Evolutionary conservation across 805 yeast genomes (phyloP), one percentile per base, ranked within the genome.

Genomic region (Kodamaea hsintzibuensis): DNA sequence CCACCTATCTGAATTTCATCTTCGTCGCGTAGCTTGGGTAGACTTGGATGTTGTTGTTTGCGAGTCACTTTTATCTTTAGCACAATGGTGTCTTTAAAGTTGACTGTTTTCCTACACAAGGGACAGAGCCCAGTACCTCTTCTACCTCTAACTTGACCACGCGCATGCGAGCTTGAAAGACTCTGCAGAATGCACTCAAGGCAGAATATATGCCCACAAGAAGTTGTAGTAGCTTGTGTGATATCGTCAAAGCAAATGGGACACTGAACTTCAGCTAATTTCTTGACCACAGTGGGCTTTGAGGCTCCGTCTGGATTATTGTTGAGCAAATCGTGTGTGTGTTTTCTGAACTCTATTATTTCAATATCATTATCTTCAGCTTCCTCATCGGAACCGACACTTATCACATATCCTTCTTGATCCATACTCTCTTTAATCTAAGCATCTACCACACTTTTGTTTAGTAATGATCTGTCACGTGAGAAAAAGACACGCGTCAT

Each of bases 181-280:
- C 77, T 70, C 53, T 69, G 72, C 59, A 71, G 78, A 14, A 76
- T 66, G 56, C 80, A 76, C 38, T 73, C 77, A 8, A 76, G 59
- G 52, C 80, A 76, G 59, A 72, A 76, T 2, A 76, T 62, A 55
- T 76, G 80, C 14, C 80, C 80, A 57, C 80, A 76, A 1, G 71
- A 62, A 0, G 79, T 75, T 42, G 71, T 65, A 46, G 79, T 73
- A 47, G 79, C 79, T 50, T 60, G 65, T 4, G 66, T 63, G 49
- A 76, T 61, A n/a, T 68, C 64, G 56, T 76, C 80, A 54, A 76
- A 74, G 59, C 80, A 76, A 33, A 76, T 71, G 19, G 80, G 80
- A 55, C 80, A 76, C 56, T 74, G 72, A 17, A 71, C 62, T 46
- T 73, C 74, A 18, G 66, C 62, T 27, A 76, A 61, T 47, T 65